These are phyloP conservation scores for Suillus spraguei DNA, from an alignment of 768 basidiomycete genomes.

Conservation along the genomic window DNA sequence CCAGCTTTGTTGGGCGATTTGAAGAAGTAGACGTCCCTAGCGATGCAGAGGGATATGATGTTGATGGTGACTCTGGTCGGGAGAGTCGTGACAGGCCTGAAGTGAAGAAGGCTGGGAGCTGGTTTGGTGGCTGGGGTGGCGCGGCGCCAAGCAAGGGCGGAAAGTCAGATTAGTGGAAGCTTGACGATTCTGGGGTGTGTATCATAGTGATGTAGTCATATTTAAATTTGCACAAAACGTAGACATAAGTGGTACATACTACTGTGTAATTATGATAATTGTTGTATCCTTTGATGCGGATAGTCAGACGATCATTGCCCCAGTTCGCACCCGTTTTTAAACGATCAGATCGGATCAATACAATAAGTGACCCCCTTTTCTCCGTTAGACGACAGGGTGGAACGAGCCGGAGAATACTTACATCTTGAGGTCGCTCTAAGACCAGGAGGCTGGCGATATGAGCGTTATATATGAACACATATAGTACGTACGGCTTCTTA, in stretches of 20 bases:
- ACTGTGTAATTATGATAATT: not conserved
- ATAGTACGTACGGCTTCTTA: not conserved
- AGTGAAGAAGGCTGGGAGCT: slow-evolving; percentile 34
- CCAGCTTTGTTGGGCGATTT: slow-evolving; percentile 45
- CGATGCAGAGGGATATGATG: slow-evolving; percentile 67
- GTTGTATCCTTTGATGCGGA: not conserved
- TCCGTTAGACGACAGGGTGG: not conserved
- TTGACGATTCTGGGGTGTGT: too few relatives aligned
- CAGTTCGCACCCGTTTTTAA: not conserved
- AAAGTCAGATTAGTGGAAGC: slow-evolving; percentile 22
- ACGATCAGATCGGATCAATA: not conserved
- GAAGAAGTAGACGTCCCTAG: slow-evolving; percentile 76
- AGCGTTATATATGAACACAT: too few relatives aligned
- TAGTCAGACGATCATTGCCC: too few relatives aligned
- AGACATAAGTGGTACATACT: not conserved
- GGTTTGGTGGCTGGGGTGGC: slow-evolving; percentile 39
- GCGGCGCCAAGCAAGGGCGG: slow-evolving; percentile 19
- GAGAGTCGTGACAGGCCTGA: slow-evolving; percentile 25
- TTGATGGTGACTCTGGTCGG: slow-evolving; percentile 24
- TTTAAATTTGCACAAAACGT: not conserved
- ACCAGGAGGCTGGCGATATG: not conserved
- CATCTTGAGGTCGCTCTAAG: slow-evolving; percentile 2
- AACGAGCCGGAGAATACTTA: not conserved
- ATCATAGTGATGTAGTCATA: slow-evolving; percentile 2
- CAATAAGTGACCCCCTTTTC: slow-evolving; percentile 1